Conservation (phyloP, 768 basidiomycete genomes). For the Favolaschia claudopus region DNA sequence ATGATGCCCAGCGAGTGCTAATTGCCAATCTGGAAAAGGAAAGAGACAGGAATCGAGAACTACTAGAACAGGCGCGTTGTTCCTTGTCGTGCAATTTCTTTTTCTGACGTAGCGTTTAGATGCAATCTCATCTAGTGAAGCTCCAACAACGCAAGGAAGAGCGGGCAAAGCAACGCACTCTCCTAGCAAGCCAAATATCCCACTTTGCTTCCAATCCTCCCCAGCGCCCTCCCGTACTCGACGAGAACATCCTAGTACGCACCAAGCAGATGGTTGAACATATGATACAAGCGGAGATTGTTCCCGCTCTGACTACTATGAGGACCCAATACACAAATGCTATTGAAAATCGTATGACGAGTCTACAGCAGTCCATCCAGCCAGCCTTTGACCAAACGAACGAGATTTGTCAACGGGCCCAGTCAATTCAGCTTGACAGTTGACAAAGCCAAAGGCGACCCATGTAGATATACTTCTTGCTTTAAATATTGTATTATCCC, state of each 20-base stretch:
- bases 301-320: constrained; percentile 8
- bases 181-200: background rate
- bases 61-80: too few species aligned
- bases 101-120: background rate
- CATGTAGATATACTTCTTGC: background rate
- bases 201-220: background rate
- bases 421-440: background rate
- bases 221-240: background rate
- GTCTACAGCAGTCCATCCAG: constrained; percentile 38
- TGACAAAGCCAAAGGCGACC: background rate
- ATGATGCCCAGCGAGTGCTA: too few species aligned
- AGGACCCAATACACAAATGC: background rate
- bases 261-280: background rate
- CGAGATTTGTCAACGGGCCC: constrained; percentile 36
- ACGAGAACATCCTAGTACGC: background rate
- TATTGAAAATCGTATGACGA: constrained; percentile 28
- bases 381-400: constrained; percentile 41
- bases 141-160: background rate
- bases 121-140: constrained; percentile 7
- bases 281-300: constrained; percentile 17
- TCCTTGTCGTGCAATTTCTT: background rate
- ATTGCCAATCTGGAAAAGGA: too few species aligned
- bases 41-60: too few species aligned
- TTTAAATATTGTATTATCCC: background rate
- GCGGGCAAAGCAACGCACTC: background rate